Evolutionary conservation across 2,329 filamentous ascomycete species (phyloP).

Genomic region (Calonectria montana): DNA sequence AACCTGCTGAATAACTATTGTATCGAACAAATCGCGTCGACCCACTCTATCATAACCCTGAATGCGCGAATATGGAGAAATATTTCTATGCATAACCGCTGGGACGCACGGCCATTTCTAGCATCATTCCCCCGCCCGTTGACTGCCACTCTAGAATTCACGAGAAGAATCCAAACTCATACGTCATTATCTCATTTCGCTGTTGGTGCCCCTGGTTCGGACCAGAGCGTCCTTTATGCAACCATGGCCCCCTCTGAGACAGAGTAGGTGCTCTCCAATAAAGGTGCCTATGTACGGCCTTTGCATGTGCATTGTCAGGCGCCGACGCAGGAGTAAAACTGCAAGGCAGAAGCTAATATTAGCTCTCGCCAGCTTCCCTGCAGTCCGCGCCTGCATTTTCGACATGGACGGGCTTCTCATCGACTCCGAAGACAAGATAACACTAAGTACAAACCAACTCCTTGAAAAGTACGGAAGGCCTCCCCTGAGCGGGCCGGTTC

Average conservation of each 20-base stretch:
- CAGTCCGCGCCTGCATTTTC: conserved; percentile 75
- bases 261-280: background rate
- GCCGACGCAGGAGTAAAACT: background rate
- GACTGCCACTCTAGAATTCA: too few species aligned
- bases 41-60: too few species aligned
- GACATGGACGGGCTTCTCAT: conserved; percentile 81
- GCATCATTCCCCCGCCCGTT: too few species aligned
- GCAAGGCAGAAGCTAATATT: background rate
- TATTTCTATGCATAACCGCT: too few species aligned
- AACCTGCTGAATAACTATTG: too few species aligned
- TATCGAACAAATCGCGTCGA: too few species aligned
- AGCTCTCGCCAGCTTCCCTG: conserved; percentile 15
- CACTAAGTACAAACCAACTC: conserved; percentile 70
- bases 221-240: background rate
- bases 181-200: too few species aligned
- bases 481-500: conserved; percentile 72
- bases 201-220: background rate
- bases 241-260: background rate
- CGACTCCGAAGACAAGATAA: conserved; percentile 78
- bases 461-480: conserved; percentile 69
- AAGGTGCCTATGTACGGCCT: background rate
- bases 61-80: too few species aligned
- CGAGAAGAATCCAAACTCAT: too few species aligned
- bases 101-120: too few species aligned
- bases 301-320: background rate